Evolutionary conservation across 345 rosid species (phyloP).

Genomic region (Eucalyptus leucophloia): DNA sequence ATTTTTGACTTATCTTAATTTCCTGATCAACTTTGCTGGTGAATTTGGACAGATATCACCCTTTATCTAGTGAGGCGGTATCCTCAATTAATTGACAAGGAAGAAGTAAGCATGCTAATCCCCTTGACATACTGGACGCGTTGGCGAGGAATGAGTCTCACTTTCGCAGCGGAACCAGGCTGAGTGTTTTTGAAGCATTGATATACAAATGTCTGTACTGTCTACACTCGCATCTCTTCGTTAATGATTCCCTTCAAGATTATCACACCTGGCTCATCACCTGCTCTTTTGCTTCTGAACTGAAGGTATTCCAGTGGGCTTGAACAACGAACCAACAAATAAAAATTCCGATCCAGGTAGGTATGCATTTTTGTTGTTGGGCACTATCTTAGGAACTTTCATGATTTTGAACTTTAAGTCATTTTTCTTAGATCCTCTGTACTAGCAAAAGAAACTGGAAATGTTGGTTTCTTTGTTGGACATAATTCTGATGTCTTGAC

Average conservation of each 20-base stretch:
- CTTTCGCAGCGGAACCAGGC: neutral
- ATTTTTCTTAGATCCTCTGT: neutral
- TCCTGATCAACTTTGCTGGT: no score
- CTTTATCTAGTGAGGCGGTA: no score
- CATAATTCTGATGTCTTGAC: neutral
- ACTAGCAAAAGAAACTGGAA: neutral
- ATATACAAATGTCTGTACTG: neutral
- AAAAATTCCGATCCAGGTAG: neutral
- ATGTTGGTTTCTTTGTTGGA: neutral
- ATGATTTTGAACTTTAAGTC: neutral
- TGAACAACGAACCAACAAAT: neutral
- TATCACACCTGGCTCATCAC: neutral
- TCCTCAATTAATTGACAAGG: rapidly evolving
- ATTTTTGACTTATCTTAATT: no score
- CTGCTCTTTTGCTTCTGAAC: neutral
- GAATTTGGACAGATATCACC: no score
- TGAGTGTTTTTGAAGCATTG: neutral
- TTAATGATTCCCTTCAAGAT: neutral
- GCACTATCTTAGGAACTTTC: neutral
- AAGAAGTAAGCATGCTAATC: no score
- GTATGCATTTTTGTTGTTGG: neutral
- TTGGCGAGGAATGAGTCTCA: neutral
- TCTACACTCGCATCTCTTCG: neutral
- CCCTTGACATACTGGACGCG: neutral
- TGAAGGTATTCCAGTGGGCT: neutral